These are phyloP conservation scores for Pseudonectria foliicola DNA, from an alignment of 2,329 filamentous ascomycete species.

Conservation along the genomic window DNA sequence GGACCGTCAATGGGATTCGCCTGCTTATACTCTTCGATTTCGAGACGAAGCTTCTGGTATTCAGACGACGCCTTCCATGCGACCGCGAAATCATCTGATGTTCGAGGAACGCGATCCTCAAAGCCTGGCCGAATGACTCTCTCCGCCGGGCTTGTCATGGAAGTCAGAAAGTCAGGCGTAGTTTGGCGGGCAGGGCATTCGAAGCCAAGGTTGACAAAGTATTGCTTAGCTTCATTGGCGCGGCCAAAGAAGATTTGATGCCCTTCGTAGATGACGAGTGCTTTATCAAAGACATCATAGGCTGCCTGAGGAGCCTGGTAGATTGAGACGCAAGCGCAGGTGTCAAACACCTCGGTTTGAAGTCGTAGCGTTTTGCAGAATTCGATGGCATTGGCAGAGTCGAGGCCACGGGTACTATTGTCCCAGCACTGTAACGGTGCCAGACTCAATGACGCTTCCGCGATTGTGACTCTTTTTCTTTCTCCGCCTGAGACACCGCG, in stretches of 20 bases:
- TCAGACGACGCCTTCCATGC: slow-evolving; percentile 21
- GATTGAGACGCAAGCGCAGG: slow-evolving; percentile 53
- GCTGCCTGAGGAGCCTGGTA: slow-evolving; percentile 50
- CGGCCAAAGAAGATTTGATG: slow-evolving; percentile 48
- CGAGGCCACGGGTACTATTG: slow-evolving; percentile 57
- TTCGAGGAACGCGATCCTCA: slow-evolving; percentile 25
- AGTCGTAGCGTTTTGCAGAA: slow-evolving; percentile 55
- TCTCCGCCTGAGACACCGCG: slow-evolving; percentile 50
- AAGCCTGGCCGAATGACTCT: slow-evolving; percentile 25
- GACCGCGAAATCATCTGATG: slow-evolving; percentile 30
- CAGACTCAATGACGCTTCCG: slow-evolving; percentile 25
- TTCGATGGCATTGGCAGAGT: slow-evolving; percentile 59
- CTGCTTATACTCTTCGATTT: slow-evolving; percentile 44
- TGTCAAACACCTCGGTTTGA: slow-evolving; percentile 50
- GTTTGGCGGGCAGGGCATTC: slow-evolving; percentile 48
- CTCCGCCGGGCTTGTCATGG: slow-evolving; percentile 35
- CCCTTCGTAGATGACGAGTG: slow-evolving; percentile 59
- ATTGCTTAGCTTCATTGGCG: slow-evolving; percentile 15
- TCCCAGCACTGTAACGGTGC: slow-evolving; percentile 61
- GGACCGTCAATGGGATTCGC: slow-evolving; percentile 26
- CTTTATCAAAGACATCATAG: slow-evolving; percentile 56
- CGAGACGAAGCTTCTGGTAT: slow-evolving; percentile 32
- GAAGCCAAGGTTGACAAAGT: slow-evolving; percentile 42
- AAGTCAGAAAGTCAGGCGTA: slow-evolving; percentile 63
- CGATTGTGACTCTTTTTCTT: slow-evolving; percentile 33